Evolutionary conservation across 257 asterid genomes (phyloP).

Genomic region (Thymus mandschuricus): DNA sequence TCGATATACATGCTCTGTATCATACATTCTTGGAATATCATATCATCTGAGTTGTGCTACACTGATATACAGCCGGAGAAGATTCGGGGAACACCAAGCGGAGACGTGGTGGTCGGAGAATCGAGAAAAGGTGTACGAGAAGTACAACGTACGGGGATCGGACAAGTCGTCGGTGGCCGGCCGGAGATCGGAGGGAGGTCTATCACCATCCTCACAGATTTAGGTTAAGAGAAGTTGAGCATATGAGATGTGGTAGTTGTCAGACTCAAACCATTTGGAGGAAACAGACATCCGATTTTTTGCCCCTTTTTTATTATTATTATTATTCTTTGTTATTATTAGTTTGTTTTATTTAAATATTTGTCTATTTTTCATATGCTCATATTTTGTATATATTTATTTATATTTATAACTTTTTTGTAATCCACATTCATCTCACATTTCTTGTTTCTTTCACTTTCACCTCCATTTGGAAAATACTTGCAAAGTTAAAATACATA

Average conservation of each 20-base stretch:
- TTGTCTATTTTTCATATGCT: slow-evolving; percentile 18
- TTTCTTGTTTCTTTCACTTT: not conserved
- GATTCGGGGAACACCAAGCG: slow-evolving; percentile 98
- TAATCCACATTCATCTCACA: slow-evolving; percentile 13
- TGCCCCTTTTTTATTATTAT: slow-evolving; percentile 17
- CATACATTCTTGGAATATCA: not conserved
- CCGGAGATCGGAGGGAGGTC: slow-evolving; percentile 74
- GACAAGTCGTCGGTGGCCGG: slow-evolving; percentile 78
- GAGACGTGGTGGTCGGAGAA: slow-evolving; percentile 99
- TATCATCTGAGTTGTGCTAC: not conserved
- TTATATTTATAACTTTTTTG: slow-evolving; percentile 4
- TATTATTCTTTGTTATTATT: slow-evolving; percentile 18
- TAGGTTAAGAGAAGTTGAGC: slow-evolving; percentile 41
- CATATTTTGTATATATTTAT: slow-evolving; percentile 30
- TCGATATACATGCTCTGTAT: not conserved
- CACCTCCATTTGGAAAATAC: too few species aligned
- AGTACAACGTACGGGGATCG: slow-evolving; percentile 84
- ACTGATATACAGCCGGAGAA: slow-evolving; percentile 68
- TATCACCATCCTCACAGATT: slow-evolving; percentile 76
- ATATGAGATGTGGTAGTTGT: slow-evolving; percentile 31
- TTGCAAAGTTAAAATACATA: too few species aligned
- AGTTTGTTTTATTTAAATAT: slow-evolving; percentile 19
- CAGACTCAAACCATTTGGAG: slow-evolving; percentile 31
- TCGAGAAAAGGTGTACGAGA: slow-evolving; percentile 88
- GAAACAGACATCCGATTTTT: slow-evolving; percentile 34